Evolutionary conservation across 2,329 filamentous ascomycete species (phyloP).

Genomic region (Sporothrix schenckii): DNA sequence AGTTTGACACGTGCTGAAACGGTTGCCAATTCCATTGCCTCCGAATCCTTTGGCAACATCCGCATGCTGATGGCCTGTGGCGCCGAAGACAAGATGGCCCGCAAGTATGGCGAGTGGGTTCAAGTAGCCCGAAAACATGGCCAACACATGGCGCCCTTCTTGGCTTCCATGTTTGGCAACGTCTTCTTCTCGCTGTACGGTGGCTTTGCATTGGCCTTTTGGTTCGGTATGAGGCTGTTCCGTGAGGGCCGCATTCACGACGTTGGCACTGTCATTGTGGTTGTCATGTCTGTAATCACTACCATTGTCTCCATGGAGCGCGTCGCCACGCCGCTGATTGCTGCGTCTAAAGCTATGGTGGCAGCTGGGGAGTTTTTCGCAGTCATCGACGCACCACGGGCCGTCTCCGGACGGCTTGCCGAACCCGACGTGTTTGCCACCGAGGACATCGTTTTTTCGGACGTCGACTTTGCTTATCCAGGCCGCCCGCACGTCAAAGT

Average conservation of each 20-base stretch:
- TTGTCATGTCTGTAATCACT: slow-evolving; percentile 62
- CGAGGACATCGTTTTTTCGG: slow-evolving; percentile 62
- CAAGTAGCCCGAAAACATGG: slow-evolving; percentile 57
- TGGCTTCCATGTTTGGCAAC: slow-evolving; percentile 57
- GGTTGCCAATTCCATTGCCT: slow-evolving; percentile 62
- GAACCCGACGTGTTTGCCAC: slow-evolving; percentile 54
- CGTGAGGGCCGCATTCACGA: slow-evolving; percentile 51
- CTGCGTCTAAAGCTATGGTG: slow-evolving; percentile 59
- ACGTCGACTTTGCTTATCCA: slow-evolving; percentile 75
- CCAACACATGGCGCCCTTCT: slow-evolving; percentile 53
- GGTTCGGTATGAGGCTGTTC: slow-evolving; percentile 61
- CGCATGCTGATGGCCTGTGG: slow-evolving; percentile 66
- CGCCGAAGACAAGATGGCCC: slow-evolving; percentile 58
- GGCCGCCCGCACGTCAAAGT: slow-evolving; percentile 66
- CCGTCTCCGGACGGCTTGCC: slow-evolving; percentile 47
- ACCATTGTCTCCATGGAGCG: slow-evolving; percentile 60
- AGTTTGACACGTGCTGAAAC: slow-evolving; percentile 56
- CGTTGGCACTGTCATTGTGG: slow-evolving; percentile 59
- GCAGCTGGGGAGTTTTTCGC: slow-evolving; percentile 62
- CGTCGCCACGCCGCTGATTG: slow-evolving; percentile 61
- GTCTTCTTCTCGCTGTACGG: slow-evolving; percentile 59
- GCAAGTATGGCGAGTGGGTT: slow-evolving; percentile 59
- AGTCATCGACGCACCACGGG: slow-evolving; percentile 54
- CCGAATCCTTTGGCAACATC: slow-evolving; percentile 62
- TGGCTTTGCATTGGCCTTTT: slow-evolving; percentile 62